Conservation (phyloP, 2,329 filamentous ascomycete species). For the Cordyceps cateniannulata region DNA sequence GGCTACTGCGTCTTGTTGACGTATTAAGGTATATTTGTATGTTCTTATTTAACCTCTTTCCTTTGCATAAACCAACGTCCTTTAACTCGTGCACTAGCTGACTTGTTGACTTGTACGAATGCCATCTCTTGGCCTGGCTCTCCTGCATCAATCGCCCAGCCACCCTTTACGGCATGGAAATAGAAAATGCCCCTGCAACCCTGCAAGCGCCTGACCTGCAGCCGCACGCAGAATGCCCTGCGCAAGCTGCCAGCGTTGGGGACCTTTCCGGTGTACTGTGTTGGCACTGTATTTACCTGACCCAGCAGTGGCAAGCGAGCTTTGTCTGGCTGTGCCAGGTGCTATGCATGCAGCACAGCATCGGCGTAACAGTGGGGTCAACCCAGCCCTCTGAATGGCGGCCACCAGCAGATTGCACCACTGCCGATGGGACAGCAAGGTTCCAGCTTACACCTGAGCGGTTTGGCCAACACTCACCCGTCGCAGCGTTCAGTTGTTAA, state of each 20-base stretch:
- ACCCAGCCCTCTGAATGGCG: not conserved
- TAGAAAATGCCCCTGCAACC: conserved; percentile 1
- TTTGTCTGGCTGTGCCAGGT: not conserved
- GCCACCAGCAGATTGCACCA: not conserved
- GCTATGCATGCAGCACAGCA: not conserved
- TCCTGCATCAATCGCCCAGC: not conserved
- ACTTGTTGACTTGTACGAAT: too few relatives aligned
- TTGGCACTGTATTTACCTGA: not conserved
- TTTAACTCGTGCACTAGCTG: too few relatives aligned
- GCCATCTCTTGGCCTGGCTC: not conserved
- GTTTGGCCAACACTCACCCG: too few relatives aligned
- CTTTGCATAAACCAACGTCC: too few relatives aligned
- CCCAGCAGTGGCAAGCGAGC: not conserved
- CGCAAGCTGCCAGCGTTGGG: not conserved
- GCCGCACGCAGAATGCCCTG: not conserved
- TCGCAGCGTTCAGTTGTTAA: not conserved
- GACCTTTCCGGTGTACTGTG: not conserved
- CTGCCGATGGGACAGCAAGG: not conserved
- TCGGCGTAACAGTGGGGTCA: not conserved
- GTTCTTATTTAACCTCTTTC: too few relatives aligned
- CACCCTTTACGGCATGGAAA: not conserved
- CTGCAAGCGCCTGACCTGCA: conserved; percentile 7
- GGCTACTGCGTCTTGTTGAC: too few relatives aligned
- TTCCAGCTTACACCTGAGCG: not conserved
- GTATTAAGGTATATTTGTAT: too few relatives aligned